Evolutionary conservation across 73 alveolate species (phyloP), one percentile per base, ranked within the genome.

Genomic region (Tetrahymena borealis): DNA sequence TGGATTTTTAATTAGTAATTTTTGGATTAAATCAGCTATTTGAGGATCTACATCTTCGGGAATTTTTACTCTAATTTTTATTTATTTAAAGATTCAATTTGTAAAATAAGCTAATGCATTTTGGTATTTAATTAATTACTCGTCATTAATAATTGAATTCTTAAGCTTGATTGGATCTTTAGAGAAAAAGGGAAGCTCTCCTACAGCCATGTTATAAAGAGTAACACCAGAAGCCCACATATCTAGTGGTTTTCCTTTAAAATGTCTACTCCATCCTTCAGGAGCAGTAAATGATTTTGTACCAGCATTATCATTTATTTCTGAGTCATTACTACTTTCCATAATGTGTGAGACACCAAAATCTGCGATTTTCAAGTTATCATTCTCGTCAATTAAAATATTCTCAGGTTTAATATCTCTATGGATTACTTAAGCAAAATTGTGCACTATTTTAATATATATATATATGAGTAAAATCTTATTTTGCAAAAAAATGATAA

Each of bases 161-260:
- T 92, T 93, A 11, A 93, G 36, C 39, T 93, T 92, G 32, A 32
- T 39, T 16, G 95, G 78, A 18, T 95, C 91, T 38, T 94, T 92
- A 28, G 94, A 38, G 79, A 90, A 60, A 91, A 96, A 96, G 7
- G 98, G 98, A 78, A 96, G 90, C 90, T 91, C 93, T 7, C 94
- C 94, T 90, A 93, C 92, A 18, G 95, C 94, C 96, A 96, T 94
- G 15, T 94, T 91, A 96, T 94, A 96, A 11, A 95, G 93, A 15
- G 97, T 96, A 24, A 94, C 98, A 33, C 98, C 98, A 24, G 95
- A 92, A n/a, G 97, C 98, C 98, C 98, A 96, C 33, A 96, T 94
- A 94, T 96, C 98, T 41, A 96, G 78, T 11, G 98, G 98, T 91
- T 92, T 94, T 0, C 97, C 98, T 78, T 92, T 95, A 90, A 91